Evolutionary conservation across 192 early-diverging fungal genomes (phyloP), one percentile per base, ranked within the genome.

Genomic region (Coemansia sp.): DNA sequence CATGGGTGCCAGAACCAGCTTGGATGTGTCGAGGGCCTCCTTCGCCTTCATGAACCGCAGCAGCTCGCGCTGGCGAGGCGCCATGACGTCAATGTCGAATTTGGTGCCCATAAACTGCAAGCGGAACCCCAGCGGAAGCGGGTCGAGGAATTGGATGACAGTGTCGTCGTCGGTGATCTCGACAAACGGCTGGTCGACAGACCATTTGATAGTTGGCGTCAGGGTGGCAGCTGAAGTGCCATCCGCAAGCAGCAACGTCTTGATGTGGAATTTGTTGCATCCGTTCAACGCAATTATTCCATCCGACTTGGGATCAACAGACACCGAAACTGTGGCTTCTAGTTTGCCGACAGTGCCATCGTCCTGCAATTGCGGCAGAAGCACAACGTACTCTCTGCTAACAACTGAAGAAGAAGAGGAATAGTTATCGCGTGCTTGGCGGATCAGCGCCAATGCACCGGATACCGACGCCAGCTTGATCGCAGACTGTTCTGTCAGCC

Each of bases 1-100:
- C 95, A 98, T 98, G 5, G 96, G 95, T 11, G 92, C 84, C 1
- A 91, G 79, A 21, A 96, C 86, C 61, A 93, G 77, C 68, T 86
- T 87, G 24, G 90, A 89, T 6, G 89, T 79, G 43, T 94, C 92
- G 35, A 88, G 68, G 65, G 88, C 88, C 21, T 90, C 83, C 84
- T 90, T 91, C 66, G 89, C 87, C 66, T 89, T 87, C 90, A 96
- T 94, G 75, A 87, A 86, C 56, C 84, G 76, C 44, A 84, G 71
- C 15, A 93, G 81, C 35, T 85, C 84, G 61, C 88, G 76, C 75
- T 98, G 95, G 5, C 63, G 53, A 8, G 72, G 66, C 26, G 84
- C 83, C 57, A 88, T 69, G 30, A 95, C 82, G 36, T 86, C 82
- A 23, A 95, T 84, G 49, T 92, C 88, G 58, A 92, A 97, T 85